phyloP scores from a whole-genome alignment of 148 eudicot species.

The Oxyria digyna region DNA sequence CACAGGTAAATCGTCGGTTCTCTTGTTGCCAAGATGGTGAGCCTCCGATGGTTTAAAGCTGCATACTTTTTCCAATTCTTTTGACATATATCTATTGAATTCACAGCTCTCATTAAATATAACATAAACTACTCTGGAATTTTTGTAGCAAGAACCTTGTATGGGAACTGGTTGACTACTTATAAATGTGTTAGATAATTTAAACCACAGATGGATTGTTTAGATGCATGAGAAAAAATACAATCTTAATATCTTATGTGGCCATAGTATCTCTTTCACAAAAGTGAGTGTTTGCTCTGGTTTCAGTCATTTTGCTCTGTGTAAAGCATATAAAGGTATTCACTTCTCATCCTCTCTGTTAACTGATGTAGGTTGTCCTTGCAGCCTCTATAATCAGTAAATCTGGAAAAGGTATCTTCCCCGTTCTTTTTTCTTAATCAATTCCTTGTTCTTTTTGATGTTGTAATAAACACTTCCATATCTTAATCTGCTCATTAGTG shows the following conservation, averaged over 20 bases:
- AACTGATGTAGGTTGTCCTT: constrained; percentile 28
- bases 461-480: too few species aligned
- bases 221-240: neutral
- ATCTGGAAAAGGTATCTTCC: constrained; percentile 33
- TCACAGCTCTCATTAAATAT: neutral
- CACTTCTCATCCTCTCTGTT: neutral
- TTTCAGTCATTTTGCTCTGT: too few species aligned
- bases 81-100: neutral
- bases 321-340: neutral
- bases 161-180: neutral
- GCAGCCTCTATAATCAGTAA: constrained; percentile 35
- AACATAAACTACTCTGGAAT: neutral
- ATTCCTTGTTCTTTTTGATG: too few species aligned
- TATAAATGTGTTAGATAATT: neutral
- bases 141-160: neutral
- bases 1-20: neutral
- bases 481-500: neutral
- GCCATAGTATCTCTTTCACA: neutral
- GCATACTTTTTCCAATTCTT: neutral
- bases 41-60: neutral
- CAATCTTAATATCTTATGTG: neutral
- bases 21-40: neutral
- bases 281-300: neutral
- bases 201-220: neutral
- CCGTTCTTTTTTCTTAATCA: neutral